Conservation (phyloP, 257 asterid genomes). For the Plantago major region DNA sequence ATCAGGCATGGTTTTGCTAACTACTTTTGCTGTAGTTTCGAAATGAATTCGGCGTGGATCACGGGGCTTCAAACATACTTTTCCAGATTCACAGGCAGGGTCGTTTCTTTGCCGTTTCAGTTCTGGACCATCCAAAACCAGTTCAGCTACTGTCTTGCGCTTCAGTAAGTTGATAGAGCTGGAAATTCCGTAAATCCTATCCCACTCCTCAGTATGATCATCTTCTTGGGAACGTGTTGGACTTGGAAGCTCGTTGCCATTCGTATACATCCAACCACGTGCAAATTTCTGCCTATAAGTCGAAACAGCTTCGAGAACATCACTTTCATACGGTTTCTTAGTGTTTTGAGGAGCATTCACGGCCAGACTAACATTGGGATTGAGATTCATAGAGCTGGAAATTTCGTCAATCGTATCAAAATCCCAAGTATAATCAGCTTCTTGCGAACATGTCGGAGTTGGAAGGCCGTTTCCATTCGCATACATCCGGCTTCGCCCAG, state of each 20-base stretch:
- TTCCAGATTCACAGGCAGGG: slow-evolving; percentile 49
- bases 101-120: slow-evolving; percentile 64
- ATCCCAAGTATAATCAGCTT: slow-evolving; percentile 53
- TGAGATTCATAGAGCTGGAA: slow-evolving; percentile 13
- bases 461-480: slow-evolving; percentile 59
- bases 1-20: slow-evolving; percentile 37
- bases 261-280: too few species aligned
- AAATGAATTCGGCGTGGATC: slow-evolving; percentile 94
- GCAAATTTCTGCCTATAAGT: slow-evolving; percentile 6
- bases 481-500: slow-evolving; percentile 54
- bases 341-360: slow-evolving; percentile 19
- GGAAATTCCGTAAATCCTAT: too few species aligned
- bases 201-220: too few species aligned
- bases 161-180: too few species aligned
- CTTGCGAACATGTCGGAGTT: slow-evolving; percentile 96
- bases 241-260: too few species aligned
- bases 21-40: slow-evolving; percentile 40
- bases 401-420: slow-evolving; percentile 2
- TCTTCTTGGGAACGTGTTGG: too few species aligned
- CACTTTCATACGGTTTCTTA: slow-evolving; percentile 26
- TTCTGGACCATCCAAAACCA: slow-evolving; percentile 51
- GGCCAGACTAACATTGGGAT: slow-evolving; percentile 16
- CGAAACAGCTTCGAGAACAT: slow-evolving; percentile 31
- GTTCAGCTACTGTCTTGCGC: slow-evolving; percentile 11
- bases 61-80: slow-evolving; percentile 77